A percentile compares a stretch with the other conserved stretches of the same genome.
phyloP scores from a whole-genome alignment of 129 eudicot genomes.

The Silybum marianum region DNA sequence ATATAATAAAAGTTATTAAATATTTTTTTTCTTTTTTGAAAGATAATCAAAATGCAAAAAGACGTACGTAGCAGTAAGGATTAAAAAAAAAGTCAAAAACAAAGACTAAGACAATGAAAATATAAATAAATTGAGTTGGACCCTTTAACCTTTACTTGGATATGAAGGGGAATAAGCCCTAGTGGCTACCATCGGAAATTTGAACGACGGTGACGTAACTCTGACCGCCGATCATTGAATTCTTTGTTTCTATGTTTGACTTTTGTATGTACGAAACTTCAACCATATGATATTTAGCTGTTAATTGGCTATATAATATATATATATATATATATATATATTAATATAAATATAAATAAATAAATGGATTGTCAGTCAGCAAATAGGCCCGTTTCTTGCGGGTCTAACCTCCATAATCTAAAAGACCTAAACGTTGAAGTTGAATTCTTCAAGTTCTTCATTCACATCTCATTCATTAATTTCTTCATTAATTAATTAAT shows the following conservation, averaged over 20 bases:
- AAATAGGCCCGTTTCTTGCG: conserved; percentile 51
- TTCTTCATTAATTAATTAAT: conserved; percentile 10
- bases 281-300: conserved; percentile 40
- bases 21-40: no score
- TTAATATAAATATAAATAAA: neutral
- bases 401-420: conserved; percentile 49
- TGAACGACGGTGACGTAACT: conserved; percentile 29
- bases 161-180: conserved; percentile 37
- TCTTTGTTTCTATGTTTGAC: conserved; percentile 29
- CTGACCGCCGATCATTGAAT: conserved; percentile 29
- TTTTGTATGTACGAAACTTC: conserved; percentile 41
- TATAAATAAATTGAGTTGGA: conserved; percentile 13
- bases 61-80: neutral
- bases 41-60: neutral
- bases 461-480: conserved; percentile 23
- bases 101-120: neutral
- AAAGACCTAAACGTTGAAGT: conserved; percentile 95
- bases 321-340: neutral
- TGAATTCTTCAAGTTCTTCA: conserved; percentile 72
- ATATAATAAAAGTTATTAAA: no score
- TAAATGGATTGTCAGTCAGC: conserved; percentile 38
- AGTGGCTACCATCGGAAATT: conserved; percentile 4
- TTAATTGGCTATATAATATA: conserved; percentile 27
- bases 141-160: conserved; percentile 22
- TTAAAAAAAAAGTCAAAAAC: conserved; percentile 18